Conservation (phyloP, 305 asterid species). For the Lippia alba region DNA sequence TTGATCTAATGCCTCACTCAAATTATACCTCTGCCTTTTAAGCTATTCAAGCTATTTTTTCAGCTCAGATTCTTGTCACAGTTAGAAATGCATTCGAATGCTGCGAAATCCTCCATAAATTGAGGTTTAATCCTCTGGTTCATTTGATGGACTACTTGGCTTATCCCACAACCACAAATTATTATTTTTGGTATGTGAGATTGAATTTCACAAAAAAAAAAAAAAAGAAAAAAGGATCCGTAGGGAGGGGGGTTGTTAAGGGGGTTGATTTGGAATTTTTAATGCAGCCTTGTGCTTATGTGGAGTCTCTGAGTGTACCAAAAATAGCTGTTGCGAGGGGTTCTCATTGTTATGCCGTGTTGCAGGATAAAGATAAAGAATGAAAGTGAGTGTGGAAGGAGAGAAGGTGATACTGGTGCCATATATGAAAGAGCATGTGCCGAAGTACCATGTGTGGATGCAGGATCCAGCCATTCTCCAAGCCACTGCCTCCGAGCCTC, state of each 20-base stretch:
- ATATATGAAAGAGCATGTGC: conserved; percentile 90
- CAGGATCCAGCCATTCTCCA: conserved; percentile 80
- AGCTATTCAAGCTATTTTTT: background rate
- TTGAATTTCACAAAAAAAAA: no score
- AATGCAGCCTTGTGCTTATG: background rate
- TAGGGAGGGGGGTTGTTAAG: no score
- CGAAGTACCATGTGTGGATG: conserved; percentile 90
- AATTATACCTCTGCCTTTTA: conserved; percentile 10
- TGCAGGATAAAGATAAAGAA: conserved; percentile 32
- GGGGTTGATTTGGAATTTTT: no score
- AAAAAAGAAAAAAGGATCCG: no score
- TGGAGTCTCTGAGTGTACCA: background rate
- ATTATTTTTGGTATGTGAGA: no score
- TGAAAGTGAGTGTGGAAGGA: conserved; percentile 77
- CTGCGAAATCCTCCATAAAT: no score
- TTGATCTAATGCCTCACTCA: conserved; percentile 37
- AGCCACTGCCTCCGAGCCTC: conserved; percentile 95
- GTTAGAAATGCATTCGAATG: background rate
- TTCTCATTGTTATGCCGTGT: background rate
- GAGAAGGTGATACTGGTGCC: conserved; percentile 81
- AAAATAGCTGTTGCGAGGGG: background rate
- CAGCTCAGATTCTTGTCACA: background rate
- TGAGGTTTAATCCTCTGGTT: background rate
- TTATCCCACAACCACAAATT: background rate
- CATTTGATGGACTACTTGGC: conserved; percentile 2